These are phyloP conservation scores for Rhynchospora tenuis DNA, from an alignment of 176 grass and related monocot genomes.

Conservation along the genomic window DNA sequence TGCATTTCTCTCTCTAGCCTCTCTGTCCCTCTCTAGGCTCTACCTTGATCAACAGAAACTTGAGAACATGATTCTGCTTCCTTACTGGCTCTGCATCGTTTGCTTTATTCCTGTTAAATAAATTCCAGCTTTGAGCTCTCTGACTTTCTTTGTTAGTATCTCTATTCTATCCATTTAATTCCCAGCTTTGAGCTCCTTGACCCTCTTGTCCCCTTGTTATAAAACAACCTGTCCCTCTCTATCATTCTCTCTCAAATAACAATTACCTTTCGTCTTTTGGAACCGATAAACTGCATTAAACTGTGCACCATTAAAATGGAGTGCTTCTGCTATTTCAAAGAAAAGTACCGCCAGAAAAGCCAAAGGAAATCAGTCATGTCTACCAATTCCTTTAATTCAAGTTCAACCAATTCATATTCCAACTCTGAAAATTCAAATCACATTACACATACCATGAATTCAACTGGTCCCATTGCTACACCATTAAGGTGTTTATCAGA, in stretches of 20 bases:
- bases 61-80: not conserved
- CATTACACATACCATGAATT: conserved; percentile 4
- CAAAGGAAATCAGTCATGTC: not conserved
- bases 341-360: not conserved
- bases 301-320: conserved; percentile 5
- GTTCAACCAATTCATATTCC: not conserved
- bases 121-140: not conserved
- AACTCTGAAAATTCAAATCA: not conserved
- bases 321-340: conserved; percentile 16
- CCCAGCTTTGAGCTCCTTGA: conserved; percentile 2
- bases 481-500: conserved; percentile 30
- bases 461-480: not conserved
- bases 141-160: not conserved
- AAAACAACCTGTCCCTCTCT: not conserved
- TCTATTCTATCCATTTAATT: not conserved
- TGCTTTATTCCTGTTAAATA: not conserved
- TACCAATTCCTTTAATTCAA: not conserved
- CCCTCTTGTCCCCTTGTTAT: not conserved
- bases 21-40: not conserved
- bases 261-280: not conserved
- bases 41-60: conserved; percentile 12
- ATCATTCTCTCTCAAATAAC: not conserved
- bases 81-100: conserved; percentile 2
- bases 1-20: too few relatives aligned
- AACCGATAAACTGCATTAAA: not conserved